Conservation (phyloP, 768 basidiomycete species). For the Mrakia hoshinonis region DNA sequence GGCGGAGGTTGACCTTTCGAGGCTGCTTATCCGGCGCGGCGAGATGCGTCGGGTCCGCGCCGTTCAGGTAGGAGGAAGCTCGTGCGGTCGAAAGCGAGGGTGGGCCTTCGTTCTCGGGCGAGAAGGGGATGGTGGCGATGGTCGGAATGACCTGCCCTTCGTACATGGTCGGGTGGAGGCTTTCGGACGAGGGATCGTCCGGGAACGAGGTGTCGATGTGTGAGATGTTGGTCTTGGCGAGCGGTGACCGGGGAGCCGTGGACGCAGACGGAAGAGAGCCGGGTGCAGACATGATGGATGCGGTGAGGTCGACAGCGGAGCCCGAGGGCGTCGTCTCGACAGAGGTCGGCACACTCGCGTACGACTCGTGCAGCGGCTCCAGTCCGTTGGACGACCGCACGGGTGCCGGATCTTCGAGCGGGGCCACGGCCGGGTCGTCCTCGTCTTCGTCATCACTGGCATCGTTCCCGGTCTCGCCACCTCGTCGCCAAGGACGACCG, state of each 20-base stretch:
- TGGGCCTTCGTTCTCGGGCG: conserved; percentile 9
- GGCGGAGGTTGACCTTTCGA: conserved; percentile 10
- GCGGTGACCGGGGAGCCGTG: background rate
- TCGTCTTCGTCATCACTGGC: conserved; percentile 28
- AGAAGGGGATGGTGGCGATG: conserved; percentile 24
- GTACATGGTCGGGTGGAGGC: background rate
- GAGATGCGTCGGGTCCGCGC: background rate
- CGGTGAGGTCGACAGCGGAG: conserved; percentile 10
- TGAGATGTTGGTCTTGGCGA: background rate
- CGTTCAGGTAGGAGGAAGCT: background rate
- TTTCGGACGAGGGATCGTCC: background rate
- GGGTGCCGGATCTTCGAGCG: background rate
- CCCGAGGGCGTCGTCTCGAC: background rate
- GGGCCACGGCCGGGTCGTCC: background rate
- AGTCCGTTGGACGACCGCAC: background rate
- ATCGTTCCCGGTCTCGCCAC: conserved; percentile 36
- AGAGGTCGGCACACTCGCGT: background rate
- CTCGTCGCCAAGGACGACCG: conserved; percentile 30
- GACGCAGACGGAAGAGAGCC: background rate
- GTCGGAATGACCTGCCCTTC: conserved; percentile 15
- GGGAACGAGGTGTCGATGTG: conserved; percentile 12
- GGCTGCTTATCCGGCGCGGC: background rate
- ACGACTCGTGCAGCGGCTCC: background rate
- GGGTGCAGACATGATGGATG: conserved; percentile 6
- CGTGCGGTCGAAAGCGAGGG: background rate